Conservation (phyloP, 1,284 basidiomycete genomes). For the Cystobasidium sp. region DNA sequence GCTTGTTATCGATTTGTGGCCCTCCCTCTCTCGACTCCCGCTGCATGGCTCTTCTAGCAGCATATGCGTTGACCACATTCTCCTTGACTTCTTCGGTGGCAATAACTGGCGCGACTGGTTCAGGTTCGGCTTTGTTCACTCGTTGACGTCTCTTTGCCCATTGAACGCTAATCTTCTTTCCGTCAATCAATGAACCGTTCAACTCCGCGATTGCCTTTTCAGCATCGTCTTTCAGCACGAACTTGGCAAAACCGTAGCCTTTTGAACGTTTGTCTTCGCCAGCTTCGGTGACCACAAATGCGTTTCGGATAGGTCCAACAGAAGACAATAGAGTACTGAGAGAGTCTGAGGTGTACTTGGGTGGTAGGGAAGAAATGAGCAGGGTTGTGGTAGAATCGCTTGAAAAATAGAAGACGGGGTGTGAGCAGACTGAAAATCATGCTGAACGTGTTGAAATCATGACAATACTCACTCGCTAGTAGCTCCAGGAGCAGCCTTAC, state of each 20-base stretch:
- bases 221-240: conserved; percentile 87
- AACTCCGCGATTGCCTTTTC: conserved; percentile 68
- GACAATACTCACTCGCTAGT: not conserved
- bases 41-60: conserved; percentile 39
- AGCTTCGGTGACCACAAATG: conserved; percentile 77
- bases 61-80: conserved; percentile 54
- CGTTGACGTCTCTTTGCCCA: conserved; percentile 67
- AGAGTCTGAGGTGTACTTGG: conserved; percentile 60
- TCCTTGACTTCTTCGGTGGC: conserved; percentile 46
- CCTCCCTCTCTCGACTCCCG: conserved; percentile 49
- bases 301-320: conserved; percentile 88
- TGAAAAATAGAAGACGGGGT: not conserved
- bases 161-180: conserved; percentile 70
- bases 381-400: conserved; percentile 40
- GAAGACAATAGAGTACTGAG: conserved; percentile 92
- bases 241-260: conserved; percentile 97
- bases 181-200: conserved; percentile 62
- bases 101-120: conserved; percentile 19
- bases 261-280: conserved; percentile 75
- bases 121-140: conserved; percentile 44
- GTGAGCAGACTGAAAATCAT: conserved; percentile 14
- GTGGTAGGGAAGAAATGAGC: conserved; percentile 29
- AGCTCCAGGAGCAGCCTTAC: conserved; percentile 5
- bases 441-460: too few species aligned
- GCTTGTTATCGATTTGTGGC: conserved; percentile 62